Percentiles rank a stretch among this genome's conserved stretches.
Evolutionary conservation across 2,329 filamentous ascomycete species (phyloP).

Genomic region (Dactylellina cionopaga): DNA sequence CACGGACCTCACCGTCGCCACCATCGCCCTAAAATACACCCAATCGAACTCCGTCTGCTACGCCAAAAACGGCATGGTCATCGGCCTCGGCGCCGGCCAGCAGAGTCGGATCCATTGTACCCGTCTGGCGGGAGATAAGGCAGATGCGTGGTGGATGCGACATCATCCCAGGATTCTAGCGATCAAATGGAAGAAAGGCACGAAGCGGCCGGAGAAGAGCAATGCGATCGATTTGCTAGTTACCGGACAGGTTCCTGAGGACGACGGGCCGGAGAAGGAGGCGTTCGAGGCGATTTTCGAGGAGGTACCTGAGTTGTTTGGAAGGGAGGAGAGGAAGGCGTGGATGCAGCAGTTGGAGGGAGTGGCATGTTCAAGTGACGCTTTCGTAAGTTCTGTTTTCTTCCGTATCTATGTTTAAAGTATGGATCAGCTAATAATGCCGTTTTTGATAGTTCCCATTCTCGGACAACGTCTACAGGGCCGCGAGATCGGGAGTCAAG

Average conservation of each 20-base stretch:
- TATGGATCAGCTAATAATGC: background rate
- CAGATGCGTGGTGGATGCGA: constrained; percentile 99
- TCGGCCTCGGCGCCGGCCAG: constrained; percentile 94
- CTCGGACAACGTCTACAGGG: constrained; percentile 95
- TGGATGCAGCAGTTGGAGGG: constrained; percentile 85
- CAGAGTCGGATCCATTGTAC: constrained; percentile 99
- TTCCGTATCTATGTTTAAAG: background rate
- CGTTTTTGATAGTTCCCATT: constrained; percentile 80
- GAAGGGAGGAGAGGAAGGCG: constrained; percentile 80
- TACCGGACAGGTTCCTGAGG: constrained; percentile 85
- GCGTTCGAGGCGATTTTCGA: constrained; percentile 91
- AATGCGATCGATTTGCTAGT: constrained; percentile 97
- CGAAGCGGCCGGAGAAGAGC: constrained; percentile 95
- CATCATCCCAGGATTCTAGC: constrained; percentile 89
- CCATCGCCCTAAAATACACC: constrained; percentile 97
- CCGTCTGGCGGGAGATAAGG: constrained; percentile 94
- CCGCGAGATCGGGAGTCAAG: constrained; percentile 86
- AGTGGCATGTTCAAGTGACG: constrained; percentile 90
- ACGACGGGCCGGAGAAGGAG: constrained; percentile 74
- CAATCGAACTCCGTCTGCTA: constrained; percentile 99
- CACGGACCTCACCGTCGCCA: constrained; percentile 91
- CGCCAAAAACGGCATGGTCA: constrained; percentile 88
- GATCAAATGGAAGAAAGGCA: constrained; percentile 97
- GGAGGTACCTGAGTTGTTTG: constrained; percentile 84
- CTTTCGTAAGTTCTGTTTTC: constrained; percentile 76